phyloP scores from a whole-genome alignment of 495 filamentous ascomycete species.

The Podospora pseudoanserina region DNA sequence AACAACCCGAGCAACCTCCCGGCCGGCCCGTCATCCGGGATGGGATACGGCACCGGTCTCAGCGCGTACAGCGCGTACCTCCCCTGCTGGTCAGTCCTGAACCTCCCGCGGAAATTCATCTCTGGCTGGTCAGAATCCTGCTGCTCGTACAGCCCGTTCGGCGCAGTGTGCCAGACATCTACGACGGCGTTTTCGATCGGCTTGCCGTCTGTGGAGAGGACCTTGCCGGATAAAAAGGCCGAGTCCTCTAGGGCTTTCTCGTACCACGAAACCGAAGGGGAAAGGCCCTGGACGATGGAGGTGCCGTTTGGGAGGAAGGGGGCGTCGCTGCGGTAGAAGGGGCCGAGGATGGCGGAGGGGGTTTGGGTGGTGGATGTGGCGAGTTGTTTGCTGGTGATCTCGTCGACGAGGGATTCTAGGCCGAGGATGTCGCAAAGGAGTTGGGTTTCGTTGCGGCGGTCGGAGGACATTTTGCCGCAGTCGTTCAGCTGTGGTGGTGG shows the following conservation, averaged over 20 bases:
- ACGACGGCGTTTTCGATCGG: slow-evolving; percentile 61
- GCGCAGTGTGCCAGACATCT: slow-evolving; percentile 75
- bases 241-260: slow-evolving; percentile 50
- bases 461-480: slow-evolving; percentile 66
- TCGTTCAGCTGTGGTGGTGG: slow-evolving; percentile 56
- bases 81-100: slow-evolving; percentile 62
- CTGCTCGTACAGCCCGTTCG: slow-evolving; percentile 78
- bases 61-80: slow-evolving; percentile 65
- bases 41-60: slow-evolving; percentile 67
- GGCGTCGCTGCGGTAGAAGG: slow-evolving; percentile 71
- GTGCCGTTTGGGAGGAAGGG: slow-evolving; percentile 60
- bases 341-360: slow-evolving; percentile 69
- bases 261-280: slow-evolving; percentile 34
- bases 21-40: slow-evolving; percentile 62
- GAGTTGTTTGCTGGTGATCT: slow-evolving; percentile 66
- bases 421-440: slow-evolving; percentile 70
- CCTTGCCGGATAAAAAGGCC: slow-evolving; percentile 59
- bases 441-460: slow-evolving; percentile 69
- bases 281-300: slow-evolving; percentile 49
- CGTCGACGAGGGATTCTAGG: slow-evolving; percentile 66
- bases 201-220: slow-evolving; percentile 48
- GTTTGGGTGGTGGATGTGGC: slow-evolving; percentile 51
- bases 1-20: slow-evolving; percentile 52
- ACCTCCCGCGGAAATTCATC: slow-evolving; percentile 70
- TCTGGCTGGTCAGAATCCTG: slow-evolving; percentile 69